Base-by-base conservation (phyloP, 1,139 yeast species). In the Groenewaldozyma sp. region DNA sequence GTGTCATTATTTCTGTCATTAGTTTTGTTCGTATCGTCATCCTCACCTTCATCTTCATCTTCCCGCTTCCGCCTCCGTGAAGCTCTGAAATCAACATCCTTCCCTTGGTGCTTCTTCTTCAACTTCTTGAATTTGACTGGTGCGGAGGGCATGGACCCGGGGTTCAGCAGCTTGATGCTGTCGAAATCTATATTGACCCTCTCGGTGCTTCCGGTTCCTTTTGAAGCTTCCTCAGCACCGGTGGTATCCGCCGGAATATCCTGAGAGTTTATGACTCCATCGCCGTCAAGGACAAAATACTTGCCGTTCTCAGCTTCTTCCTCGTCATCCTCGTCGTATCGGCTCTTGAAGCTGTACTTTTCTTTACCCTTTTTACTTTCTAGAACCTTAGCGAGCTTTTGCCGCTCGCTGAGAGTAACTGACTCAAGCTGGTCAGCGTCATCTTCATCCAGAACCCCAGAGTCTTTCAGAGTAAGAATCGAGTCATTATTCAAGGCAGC, bases 401-500 rank as follows among this genome's bases (percentile, higher is more conserved):
- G 51, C 36, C 64, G 58, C 24, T 62, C 63, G 1, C 59, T 51
- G 35, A 78, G 50, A n/a, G 40, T 66, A 24, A 65, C 69, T 43
- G 75, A 73, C 31, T 64, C 71, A 35, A 78, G 60, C 37, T 62
- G 67, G 39, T 66, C 71, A 28, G 64, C 73, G 17, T 67, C 71
- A 26, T 65, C 71, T 2, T 71, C 77, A 28, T 69, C 77, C 20
- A 74, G 50, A 2, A 82, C 60, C 4, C 65, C 65, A 1, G 64
- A 56, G 45, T 86, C 95, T 41, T 78, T 73, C 35, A 84, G 62
- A 0, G 91, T 82, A 39, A 86, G 62, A 1, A 82, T 65, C 0
- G 74, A 73, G 17, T 73, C 74, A n/a, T 64, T 65, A 5, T 54
- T 53, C n/a, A 68, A 44, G 4, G 51, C 56, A 2, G 55, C 54